Conservation (phyloP, 306 rosid genomes). For the Pachyrhizus erosus region DNA sequence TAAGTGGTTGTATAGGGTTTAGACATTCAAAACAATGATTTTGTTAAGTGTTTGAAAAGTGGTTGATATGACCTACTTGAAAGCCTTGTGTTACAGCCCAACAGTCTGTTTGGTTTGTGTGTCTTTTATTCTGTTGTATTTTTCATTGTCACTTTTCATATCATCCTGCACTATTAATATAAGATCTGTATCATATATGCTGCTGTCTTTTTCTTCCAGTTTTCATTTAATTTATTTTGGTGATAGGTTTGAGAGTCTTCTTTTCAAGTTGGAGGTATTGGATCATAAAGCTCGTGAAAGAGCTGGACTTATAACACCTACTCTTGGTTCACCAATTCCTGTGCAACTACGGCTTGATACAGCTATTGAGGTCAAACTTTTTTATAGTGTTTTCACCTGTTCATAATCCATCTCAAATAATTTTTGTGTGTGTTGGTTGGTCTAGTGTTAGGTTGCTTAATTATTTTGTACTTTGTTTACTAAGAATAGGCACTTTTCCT, state of each 20-base stretch:
- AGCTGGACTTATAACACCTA: constrained; percentile 86
- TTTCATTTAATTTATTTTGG: constrained; percentile 39
- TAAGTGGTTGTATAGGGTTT: constrained; percentile 25
- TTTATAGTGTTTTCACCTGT: constrained; percentile 17
- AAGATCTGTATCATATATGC: constrained; percentile 18
- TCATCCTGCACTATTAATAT: constrained; percentile 7
- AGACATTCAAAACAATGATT: constrained; percentile 12
- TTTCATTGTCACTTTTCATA: constrained; percentile 27
- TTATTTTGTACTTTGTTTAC: constrained; percentile 18
- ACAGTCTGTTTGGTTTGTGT: not conserved
- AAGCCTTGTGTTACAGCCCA: constrained; percentile 19
- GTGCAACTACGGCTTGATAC: constrained; percentile 78
- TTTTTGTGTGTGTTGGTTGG: constrained; percentile 3
- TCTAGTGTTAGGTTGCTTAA: constrained; percentile 13
- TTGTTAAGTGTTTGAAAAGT: constrained; percentile 20
- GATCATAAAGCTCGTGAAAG: constrained; percentile 99
- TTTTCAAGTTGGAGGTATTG: constrained; percentile 95
- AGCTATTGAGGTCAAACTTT: constrained; percentile 76
- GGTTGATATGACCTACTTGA: constrained; percentile 29
- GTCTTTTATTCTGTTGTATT: constrained; percentile 11
- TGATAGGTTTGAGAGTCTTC: constrained; percentile 79
- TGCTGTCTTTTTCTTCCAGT: constrained; percentile 29
- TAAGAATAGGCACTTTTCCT: constrained; percentile 15
- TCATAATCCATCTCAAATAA: constrained; percentile 19
- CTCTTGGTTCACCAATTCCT: constrained; percentile 89